Conservation (phyloP, 331 rosid genomes). For the Malus hybrid region DNA sequence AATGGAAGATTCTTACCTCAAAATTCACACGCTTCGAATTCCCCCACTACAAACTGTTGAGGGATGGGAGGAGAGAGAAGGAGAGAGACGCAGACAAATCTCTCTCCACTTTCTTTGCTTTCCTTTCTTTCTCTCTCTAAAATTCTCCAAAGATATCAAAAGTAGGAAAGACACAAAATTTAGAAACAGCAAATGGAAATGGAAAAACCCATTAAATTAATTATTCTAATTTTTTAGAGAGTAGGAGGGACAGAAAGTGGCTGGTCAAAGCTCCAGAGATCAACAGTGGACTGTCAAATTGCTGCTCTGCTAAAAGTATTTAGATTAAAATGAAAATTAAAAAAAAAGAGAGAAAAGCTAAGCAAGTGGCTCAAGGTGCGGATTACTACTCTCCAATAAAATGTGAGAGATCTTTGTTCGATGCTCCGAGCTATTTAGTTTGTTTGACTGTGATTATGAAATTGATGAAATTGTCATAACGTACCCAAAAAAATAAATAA, state of each 20-base stretch:
- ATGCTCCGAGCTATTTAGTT: too few species aligned
- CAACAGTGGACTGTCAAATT: constrained; percentile 15
- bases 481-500: too few species aligned
- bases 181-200: constrained; percentile 5
- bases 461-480: too few species aligned
- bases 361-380: background rate
- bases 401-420: too few species aligned
- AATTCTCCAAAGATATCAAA: constrained; percentile 13
- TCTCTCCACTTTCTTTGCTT: constrained; percentile 12
- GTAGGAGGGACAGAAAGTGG: background rate
- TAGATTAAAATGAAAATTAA: background rate
- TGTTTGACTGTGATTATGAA: too few species aligned
- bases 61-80: background rate
- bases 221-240: constrained; percentile 16
- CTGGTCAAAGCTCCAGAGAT: constrained; percentile 4
- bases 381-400: too few species aligned
- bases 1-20: constrained; percentile 31
- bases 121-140: background rate
- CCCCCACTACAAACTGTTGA: constrained; percentile 4
- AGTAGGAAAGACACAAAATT: background rate
- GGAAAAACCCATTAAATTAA: background rate
- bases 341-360: background rate
- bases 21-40: constrained; percentile 14
- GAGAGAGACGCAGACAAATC: constrained; percentile 19
- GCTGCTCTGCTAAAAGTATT: background rate